These are phyloP conservation scores for Pleurostoma richardsiae DNA, from an alignment of 2,329 filamentous ascomycete genomes.

Conservation along the genomic window DNA sequence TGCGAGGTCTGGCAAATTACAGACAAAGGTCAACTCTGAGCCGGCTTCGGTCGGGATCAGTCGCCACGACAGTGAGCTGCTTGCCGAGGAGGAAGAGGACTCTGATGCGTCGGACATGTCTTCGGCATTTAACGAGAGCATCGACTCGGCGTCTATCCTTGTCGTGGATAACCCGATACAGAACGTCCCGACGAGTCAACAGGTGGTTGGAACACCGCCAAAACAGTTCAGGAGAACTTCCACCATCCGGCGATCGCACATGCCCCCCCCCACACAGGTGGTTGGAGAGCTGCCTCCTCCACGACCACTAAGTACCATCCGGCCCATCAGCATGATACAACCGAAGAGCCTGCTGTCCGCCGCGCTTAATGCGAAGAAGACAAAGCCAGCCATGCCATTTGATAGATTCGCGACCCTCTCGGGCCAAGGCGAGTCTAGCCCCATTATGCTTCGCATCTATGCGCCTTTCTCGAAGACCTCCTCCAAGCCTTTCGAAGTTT, in stretches of 20 bases:
- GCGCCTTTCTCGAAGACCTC: constrained; percentile 64
- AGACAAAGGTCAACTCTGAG: constrained; percentile 49
- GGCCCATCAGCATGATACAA: constrained; percentile 62
- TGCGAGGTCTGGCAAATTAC: constrained; percentile 45
- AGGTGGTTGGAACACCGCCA: constrained; percentile 60
- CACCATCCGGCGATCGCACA: constrained; percentile 57
- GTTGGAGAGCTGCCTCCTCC: constrained; percentile 67
- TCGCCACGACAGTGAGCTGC: constrained; percentile 42
- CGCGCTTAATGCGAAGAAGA: constrained; percentile 66
- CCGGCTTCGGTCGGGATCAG: constrained; percentile 29
- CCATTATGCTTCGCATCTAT: constrained; percentile 73
- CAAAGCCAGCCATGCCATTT: constrained; percentile 65
- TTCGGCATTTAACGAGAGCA: constrained; percentile 60
- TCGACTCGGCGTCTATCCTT: constrained; percentile 68
- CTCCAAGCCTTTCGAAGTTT: constrained; percentile 63
- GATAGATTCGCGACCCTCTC: constrained; percentile 72
- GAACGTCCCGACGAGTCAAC: constrained; percentile 47
- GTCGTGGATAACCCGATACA: constrained; percentile 56
- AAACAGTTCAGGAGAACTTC: constrained; percentile 56
- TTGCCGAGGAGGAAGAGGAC: constrained; percentile 54
- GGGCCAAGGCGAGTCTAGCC: constrained; percentile 72
- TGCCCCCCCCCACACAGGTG: constrained; percentile 48
- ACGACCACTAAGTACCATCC: constrained; percentile 58
- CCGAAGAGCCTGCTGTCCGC: constrained; percentile 68
- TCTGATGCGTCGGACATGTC: constrained; percentile 59